These are phyloP conservation scores for Penicillium digitatum DNA, from an alignment of 2,329 filamentous ascomycete genomes.

Conservation along the genomic window DNA sequence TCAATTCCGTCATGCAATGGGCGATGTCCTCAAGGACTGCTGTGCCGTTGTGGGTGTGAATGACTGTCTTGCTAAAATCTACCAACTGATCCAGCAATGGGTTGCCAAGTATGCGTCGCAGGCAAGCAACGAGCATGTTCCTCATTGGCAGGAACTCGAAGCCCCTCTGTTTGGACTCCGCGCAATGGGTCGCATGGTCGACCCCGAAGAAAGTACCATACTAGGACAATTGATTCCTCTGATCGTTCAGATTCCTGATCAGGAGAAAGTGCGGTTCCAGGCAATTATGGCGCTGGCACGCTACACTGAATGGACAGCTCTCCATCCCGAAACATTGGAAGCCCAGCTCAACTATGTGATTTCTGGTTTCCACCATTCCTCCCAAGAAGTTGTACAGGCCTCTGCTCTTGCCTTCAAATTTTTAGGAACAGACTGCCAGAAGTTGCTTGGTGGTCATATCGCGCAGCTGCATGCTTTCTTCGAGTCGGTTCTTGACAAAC, in stretches of 20 bases:
- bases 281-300: slow-evolving; percentile 95
- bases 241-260: slow-evolving; percentile 87
- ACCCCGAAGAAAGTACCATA: slow-evolving; percentile 79
- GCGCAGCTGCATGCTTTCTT: slow-evolving; percentile 88
- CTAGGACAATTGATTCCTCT: slow-evolving; percentile 88
- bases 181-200: slow-evolving; percentile 94
- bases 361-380: slow-evolving; percentile 81
- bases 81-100: slow-evolving; percentile 81
- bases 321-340: slow-evolving; percentile 87
- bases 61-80: slow-evolving; percentile 85
- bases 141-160: slow-evolving; percentile 94
- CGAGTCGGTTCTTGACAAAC: slow-evolving; percentile 77
- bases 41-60: slow-evolving; percentile 94
- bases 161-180: slow-evolving; percentile 92
- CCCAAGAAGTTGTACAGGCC: slow-evolving; percentile 84
- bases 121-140: slow-evolving; percentile 69
- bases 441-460: slow-evolving; percentile 78
- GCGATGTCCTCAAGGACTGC: slow-evolving; percentile 93
- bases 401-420: slow-evolving; percentile 94
- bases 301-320: slow-evolving; percentile 96
- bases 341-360: slow-evolving; percentile 95
- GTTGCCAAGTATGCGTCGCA: slow-evolving; percentile 75
- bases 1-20: slow-evolving; percentile 94
- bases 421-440: slow-evolving; percentile 91
- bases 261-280: slow-evolving; percentile 97